These are phyloP conservation scores for Chlamydomonas asymmetrica DNA, from an alignment of 139 green algal species.

Conservation along the genomic window DNA sequence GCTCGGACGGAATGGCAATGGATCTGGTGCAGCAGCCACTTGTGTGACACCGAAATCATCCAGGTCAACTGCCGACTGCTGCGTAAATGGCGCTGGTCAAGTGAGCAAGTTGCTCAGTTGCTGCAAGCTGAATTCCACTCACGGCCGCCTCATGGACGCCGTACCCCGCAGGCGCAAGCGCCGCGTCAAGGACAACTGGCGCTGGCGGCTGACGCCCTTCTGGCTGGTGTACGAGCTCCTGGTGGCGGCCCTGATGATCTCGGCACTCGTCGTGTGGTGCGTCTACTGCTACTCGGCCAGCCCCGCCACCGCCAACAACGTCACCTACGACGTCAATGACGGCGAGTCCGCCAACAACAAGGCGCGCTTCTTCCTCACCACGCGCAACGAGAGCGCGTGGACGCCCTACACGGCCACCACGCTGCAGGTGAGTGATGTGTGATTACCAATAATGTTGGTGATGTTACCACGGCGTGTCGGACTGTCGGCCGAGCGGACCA, in stretches of 20 bases:
- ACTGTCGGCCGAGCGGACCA: no score
- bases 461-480: no score
- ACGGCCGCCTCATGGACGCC: not conserved
- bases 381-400: slow-evolving; percentile 15
- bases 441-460: no score
- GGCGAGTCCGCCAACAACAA: slow-evolving; percentile 4
- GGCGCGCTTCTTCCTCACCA: slow-evolving; percentile 33
- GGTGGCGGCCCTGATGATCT: slow-evolving; percentile 14
- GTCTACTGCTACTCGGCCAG: slow-evolving; percentile 36
- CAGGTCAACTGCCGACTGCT: not conserved
- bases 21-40: no score
- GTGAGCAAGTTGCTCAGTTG: not conserved
- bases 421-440: slow-evolving; percentile 14
- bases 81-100: not conserved
- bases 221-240: slow-evolving; percentile 37
- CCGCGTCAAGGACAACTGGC: slow-evolving; percentile 21
- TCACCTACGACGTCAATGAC: slow-evolving; percentile 44
- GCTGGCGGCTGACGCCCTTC: slow-evolving; percentile 19
- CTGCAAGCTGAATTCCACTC: not conserved
- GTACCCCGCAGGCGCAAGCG: slow-evolving; percentile 27
- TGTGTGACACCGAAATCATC: not conserved
- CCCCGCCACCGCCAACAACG: slow-evolving; percentile 14
- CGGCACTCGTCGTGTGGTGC: slow-evolving; percentile 17
- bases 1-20: no score
- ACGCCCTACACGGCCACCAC: slow-evolving; percentile 16